Conservation (phyloP, 2,329 filamentous ascomycete species). For the Botrytis galanthina region DNA sequence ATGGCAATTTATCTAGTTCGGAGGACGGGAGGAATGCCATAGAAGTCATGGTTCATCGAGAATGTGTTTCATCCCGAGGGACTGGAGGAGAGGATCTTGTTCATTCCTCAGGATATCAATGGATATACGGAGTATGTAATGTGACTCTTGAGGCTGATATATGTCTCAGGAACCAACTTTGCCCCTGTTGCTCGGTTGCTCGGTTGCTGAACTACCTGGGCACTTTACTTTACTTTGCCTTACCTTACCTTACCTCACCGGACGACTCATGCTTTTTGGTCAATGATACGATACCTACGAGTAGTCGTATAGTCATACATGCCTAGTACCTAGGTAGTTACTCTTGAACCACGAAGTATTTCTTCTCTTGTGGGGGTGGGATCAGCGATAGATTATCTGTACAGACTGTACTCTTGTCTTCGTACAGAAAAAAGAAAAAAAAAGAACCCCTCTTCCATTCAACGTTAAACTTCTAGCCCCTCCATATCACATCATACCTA, state of each 20-base stretch:
- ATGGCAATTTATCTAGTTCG: background rate
- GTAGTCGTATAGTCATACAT: background rate
- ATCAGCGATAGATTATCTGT: background rate
- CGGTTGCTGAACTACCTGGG: background rate
- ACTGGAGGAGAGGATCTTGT: background rate
- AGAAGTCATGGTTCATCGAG: background rate
- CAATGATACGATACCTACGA: background rate
- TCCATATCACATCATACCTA: background rate
- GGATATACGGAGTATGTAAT: background rate
- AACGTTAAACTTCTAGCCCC: constrained; percentile 5
- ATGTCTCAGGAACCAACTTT: background rate
- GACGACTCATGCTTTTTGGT: background rate
- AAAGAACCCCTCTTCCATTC: background rate
- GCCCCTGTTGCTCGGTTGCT: background rate
- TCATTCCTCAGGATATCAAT: background rate
- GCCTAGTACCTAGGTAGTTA: too few relatives aligned
- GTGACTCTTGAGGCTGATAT: background rate
- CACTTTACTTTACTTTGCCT: background rate
- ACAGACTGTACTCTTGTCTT: too few relatives aligned
- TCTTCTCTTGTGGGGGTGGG: background rate
- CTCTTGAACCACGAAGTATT: background rate
- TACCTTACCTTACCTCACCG: background rate
- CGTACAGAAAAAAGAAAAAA: background rate
- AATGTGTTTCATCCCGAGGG: background rate
- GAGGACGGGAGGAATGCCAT: background rate